Evolutionary conservation across 768 basidiomycete genomes (phyloP), one percentile per base, ranked within the genome.

Genomic region (Coprinopsis marcescibilis): DNA sequence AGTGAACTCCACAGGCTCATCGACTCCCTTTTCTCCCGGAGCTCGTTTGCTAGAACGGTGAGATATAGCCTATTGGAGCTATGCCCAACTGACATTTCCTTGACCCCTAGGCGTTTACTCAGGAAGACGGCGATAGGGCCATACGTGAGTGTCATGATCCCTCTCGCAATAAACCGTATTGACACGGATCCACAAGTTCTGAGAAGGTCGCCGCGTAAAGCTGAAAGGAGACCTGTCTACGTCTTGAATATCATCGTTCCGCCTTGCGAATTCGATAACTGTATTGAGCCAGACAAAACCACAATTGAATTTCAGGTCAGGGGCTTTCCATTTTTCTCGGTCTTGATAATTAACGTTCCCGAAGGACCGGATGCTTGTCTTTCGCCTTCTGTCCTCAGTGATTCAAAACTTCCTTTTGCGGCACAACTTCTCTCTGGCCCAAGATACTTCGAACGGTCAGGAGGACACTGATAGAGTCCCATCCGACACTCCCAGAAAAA

Each of bases 201-300:
- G 35, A 78, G 87, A 49, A 75, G 85, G 26, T 86, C 91, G 26
- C 87, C 91, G 25, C 80, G 85, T 32, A 91, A 88, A 64, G 62
- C 67, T 19, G 89, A 91, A 58, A 82, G 81, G 62, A 79, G 78
- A 60, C 82, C 92, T 3, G 79, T 92, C 50, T 97, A 88, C 60
- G 84, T 92, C 37, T 68, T 98, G 38, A 82, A 89, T 58, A 58
- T 98, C 49, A 71, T 67, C 7, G 65, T 93, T 15, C 81, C 89
- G 35, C 65, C 80, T 2, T 65, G 68, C 20, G 68, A 81, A 21
- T 69, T 96, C 7, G 91, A 96, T 57, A 84, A 86, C 46, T 79
- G 80, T 49, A 58, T 92, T 23, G 90, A 89, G 53, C 89, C 92
- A n/a, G 68, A 77, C 14, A 94, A 93, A 66, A 66, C 69, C 3